These are phyloP conservation scores for Phaeoacremonium minimum DNA, from an alignment of 2,329 filamentous ascomycete genomes.

Conservation along the genomic window DNA sequence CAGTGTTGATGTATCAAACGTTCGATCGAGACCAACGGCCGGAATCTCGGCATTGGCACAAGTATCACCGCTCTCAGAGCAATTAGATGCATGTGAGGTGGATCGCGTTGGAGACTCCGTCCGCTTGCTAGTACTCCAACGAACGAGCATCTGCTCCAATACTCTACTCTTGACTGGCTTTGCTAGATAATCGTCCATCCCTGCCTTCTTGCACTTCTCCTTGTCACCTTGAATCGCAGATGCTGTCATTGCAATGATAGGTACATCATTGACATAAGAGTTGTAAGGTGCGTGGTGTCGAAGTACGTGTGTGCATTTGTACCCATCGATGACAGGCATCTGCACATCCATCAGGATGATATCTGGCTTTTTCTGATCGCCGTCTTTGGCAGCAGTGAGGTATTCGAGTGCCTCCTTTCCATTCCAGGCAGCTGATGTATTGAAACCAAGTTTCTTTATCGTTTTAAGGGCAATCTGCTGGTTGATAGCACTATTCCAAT, in stretches of 20 bases:
- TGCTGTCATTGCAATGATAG: constrained; percentile 52
- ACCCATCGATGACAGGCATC: constrained; percentile 74
- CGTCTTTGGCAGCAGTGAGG: constrained; percentile 48
- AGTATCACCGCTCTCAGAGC: constrained; percentile 16
- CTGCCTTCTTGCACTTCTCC: constrained; percentile 46
- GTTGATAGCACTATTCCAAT: constrained; percentile 15
- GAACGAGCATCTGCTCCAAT: constrained; percentile 34
- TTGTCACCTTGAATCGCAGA: constrained; percentile 52
- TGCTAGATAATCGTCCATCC: constrained; percentile 52
- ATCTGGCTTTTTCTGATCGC: constrained; percentile 55
- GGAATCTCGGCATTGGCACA: constrained; percentile 16
- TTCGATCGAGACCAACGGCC: constrained; percentile 5
- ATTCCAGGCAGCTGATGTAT: constrained; percentile 69
- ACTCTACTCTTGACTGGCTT: constrained; percentile 48
- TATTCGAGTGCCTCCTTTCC: constrained; percentile 77
- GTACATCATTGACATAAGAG: constrained; percentile 48
- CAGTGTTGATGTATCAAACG: neutral
- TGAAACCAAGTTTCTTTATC: constrained; percentile 69
- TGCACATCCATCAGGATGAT: constrained; percentile 78
- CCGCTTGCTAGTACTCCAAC: constrained; percentile 17
- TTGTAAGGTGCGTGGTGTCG: constrained; percentile 65
- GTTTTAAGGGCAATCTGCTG: constrained; percentile 58
- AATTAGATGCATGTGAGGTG: constrained; percentile 9
- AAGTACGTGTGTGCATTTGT: constrained; percentile 70
- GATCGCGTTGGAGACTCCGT: neutral